Evolutionary conservation across 768 basidiomycete genomes (phyloP), one percentile per base, ranked within the genome.

Genomic region (Leccinellum albellum): DNA sequence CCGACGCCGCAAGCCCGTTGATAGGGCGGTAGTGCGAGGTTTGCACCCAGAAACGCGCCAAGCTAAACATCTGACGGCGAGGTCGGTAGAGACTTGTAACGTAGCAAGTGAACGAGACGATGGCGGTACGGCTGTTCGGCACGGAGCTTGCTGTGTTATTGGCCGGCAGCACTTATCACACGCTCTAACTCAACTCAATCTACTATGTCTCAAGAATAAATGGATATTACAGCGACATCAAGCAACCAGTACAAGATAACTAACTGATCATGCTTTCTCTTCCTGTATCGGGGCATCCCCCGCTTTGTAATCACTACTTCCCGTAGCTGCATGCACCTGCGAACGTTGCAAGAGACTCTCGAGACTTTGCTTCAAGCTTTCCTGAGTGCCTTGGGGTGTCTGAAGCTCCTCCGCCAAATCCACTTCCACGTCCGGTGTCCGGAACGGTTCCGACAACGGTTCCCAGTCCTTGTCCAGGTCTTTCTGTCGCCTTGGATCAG

Each of bases 301-400:
- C 20, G 17, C 7, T 44, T 13, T 20, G 24, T 32, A 17, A 29
- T 46, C 32, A 31, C 14, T n/a, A 37, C 31, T 32, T 21, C 9
- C 35, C 26, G 44, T 50, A 26, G 29, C 21, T 47, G 46, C 9
- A 40, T 24, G 24, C 21, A 17, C 12, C 45, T n/a, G 60, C 33
- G 64, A 37, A 17, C 53, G 65, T 13, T 53, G 65, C 26, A 66
- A 31, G 8, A 61, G 45, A 37, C 57, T 52, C 37, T 67, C 67
- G 3, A 73, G 60, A 55, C 59, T 67, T 26, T 66, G 63, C 32
- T 48, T 68, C 50, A 74, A 26, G 29, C 58, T 70, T 56, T 59
- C 58, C 32, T 50, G 56, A 1, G 51, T 51, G 14, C 42, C n/a
- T 9, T 31, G 26, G 9, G 60, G 17, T 49, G 57, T 50, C 60